Evolutionary conservation across 2,329 filamentous ascomycete genomes (phyloP), one percentile per base, ranked within the genome.

Genomic region (Ophiostoma sp.): DNA sequence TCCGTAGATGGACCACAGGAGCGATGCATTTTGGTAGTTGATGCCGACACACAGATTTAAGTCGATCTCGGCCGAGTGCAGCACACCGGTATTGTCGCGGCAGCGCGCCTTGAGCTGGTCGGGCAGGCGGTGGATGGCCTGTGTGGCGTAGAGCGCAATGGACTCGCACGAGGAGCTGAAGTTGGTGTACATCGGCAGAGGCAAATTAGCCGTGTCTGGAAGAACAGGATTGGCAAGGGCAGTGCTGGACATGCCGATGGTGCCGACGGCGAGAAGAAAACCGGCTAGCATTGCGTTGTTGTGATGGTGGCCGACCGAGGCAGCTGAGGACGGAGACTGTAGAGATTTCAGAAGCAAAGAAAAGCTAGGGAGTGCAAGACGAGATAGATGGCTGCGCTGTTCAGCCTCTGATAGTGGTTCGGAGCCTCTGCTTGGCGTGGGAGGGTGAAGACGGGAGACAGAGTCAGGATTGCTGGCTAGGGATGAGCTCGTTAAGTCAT

Each of bases 41-140:
- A 74, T 67, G 36, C 73, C 72, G 1, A 74, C 12, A 16, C 73
- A 74, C 1, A 72, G 68, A 60, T 73, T 72, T 16, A 74, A 66
- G 47, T 74, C 72, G 14, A 74, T 68, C 2, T 67, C 65, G 27
- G 70, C 66, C 42, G 64, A 62, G 65, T 70, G 69, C 8, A 60
- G 44, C 40, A n/a, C 60, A 44, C 64, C 27, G 12, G 45, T 36
- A 12, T 11, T 45, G 44, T 42, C 60, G 40, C 14, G 2, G 49
- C 71, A 72, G 1, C 47, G 47, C 12, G 68, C 71, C 2, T 47
- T 55, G 18, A 72, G 65, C 11, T 67, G 47, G 58, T 69, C 67
- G 16, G 66, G 66, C 4, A 60, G 11, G 9, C 67, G 49, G 27
- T 27, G 27, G 27, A 27, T 27, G 27, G 27, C 27, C 27, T 42